Conservation (phyloP, 1,284 basidiomycete species). For the Ceratobasidium sp. region DNA sequence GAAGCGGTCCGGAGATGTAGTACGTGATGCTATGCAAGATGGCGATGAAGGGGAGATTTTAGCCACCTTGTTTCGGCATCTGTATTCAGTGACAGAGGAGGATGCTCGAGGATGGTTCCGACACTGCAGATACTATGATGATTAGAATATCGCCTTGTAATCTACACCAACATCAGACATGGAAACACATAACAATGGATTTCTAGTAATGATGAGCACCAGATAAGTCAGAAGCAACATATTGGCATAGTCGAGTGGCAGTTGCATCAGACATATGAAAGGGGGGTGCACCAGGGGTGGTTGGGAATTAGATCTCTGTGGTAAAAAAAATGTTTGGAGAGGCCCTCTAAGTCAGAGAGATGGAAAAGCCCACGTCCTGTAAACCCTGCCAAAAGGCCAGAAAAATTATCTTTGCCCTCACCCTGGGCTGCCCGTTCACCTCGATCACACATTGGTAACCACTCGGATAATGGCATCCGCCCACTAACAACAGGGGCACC, state of each 20-base stretch:
- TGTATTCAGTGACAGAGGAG: background rate
- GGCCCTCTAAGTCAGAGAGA: background rate
- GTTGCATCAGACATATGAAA: background rate
- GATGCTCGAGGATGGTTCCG: constrained; percentile 10
- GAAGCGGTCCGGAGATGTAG: background rate
- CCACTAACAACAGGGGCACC: too few species aligned
- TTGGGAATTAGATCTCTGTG: background rate
- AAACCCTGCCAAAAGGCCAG: constrained; percentile 8
- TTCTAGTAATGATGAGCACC: background rate
- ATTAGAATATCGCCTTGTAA: background rate
- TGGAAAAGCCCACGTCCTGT: background rate
- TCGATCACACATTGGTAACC: constrained; percentile 1
- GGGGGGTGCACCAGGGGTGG: background rate
- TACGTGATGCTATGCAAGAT: background rate
- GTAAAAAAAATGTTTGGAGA: background rate
- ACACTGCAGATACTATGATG: background rate
- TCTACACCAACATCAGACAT: background rate
- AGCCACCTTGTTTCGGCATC: background rate
- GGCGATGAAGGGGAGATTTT: background rate
- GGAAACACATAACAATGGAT: background rate
- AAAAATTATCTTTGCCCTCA: constrained; percentile 11
- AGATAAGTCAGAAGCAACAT: constrained; percentile 3
- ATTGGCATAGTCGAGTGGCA: background rate
- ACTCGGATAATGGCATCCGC: background rate
- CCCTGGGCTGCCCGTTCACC: background rate